Conservation (phyloP, 495 filamentous ascomycete genomes). For the Aspergillus sclerotiicarbonarius region DNA sequence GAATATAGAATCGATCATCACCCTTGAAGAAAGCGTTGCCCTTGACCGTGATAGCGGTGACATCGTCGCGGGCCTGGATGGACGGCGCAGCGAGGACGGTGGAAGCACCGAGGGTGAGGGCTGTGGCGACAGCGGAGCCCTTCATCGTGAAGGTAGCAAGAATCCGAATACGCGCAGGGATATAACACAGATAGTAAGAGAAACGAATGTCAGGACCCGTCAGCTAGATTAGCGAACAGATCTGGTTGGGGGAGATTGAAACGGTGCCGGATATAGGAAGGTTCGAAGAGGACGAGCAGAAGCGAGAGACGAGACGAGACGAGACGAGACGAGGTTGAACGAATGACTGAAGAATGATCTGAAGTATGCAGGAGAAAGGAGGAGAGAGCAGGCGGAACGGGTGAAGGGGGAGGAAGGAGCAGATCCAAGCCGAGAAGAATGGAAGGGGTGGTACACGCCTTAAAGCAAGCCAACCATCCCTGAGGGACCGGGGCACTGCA, state of each 20-base stretch:
- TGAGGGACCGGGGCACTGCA: background rate
- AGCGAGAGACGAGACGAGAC: constrained; percentile 1
- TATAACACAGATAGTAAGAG: background rate
- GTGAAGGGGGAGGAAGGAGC: background rate
- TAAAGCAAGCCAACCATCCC: background rate
- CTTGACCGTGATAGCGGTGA: constrained; percentile 56
- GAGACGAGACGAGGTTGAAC: constrained; percentile 14
- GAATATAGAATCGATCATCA: constrained; percentile 81
- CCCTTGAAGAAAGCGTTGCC: constrained; percentile 85
- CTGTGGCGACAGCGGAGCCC: constrained; percentile 53
- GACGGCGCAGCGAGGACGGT: constrained; percentile 53
- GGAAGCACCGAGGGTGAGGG: constrained; percentile 47
- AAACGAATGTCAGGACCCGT: constrained; percentile 9
- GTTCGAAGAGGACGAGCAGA: constrained; percentile 5
- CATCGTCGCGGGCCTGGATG: constrained; percentile 38
- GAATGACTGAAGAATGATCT: constrained; percentile 23
- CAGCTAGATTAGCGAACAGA: background rate
- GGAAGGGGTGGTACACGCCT: background rate
- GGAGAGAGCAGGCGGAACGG: constrained; percentile 12
- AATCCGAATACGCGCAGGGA: background rate
- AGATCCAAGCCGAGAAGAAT: background rate
- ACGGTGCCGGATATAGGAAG: background rate
- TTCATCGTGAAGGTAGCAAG: constrained; percentile 49
- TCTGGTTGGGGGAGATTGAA: background rate
- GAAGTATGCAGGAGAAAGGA: constrained; percentile 18